Evolutionary conservation across 148 eudicot genomes (phyloP), one percentile per base, ranked within the genome.

Genomic region (Vaccinium corymbosum): DNA sequence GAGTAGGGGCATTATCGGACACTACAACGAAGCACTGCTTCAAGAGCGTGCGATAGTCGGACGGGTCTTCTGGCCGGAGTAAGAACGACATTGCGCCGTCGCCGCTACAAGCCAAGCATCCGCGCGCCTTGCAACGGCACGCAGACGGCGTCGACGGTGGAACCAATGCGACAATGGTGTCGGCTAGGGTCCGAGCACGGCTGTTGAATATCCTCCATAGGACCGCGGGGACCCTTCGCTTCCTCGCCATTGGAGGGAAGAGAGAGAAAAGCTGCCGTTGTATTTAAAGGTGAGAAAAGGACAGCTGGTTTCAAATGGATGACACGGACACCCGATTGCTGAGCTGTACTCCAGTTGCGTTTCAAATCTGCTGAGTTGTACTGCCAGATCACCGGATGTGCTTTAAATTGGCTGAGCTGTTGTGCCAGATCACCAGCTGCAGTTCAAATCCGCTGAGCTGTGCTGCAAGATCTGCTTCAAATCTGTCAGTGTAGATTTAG

Each of bases 11-110:
- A 51, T 87, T 57, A 0, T 82, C 82, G 48, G 91, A 84, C 5
- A 94, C 83, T 38, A 93, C 97, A 61, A 92, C 93, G 84, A 91
- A 91, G 85, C 93, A 93, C n/a, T 80, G 82, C 1, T 35, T 79
- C 81, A 95, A 87, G n/a, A 95, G 92, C 7, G 77, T 86, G 25
- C 85, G 92, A 81, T 89, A 95, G 3, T 90, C 91, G 12, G 79
- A 1, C 0, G 95, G 92, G 80, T 95, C 98, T 19, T 83, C 50
- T 0, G 89, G 86, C 71, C 91, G 74, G 32, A 94, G 68, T 6
- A 94, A 88, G 76, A 87, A 94, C 19, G 91, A 84, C 62, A 86
- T 68, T 46, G 90, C 89, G 32, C 85, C 76, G 1, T 72, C 91
- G 81, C 89, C 89, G 79, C 89, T 86, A 79, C 98, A 93, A 50